A percentile compares a stretch with the other conserved stretches of the same genome.
These are phyloP conservation scores for Crithidia mellificae DNA, from an alignment of 208 protist species.

Conservation along the genomic window DNA sequence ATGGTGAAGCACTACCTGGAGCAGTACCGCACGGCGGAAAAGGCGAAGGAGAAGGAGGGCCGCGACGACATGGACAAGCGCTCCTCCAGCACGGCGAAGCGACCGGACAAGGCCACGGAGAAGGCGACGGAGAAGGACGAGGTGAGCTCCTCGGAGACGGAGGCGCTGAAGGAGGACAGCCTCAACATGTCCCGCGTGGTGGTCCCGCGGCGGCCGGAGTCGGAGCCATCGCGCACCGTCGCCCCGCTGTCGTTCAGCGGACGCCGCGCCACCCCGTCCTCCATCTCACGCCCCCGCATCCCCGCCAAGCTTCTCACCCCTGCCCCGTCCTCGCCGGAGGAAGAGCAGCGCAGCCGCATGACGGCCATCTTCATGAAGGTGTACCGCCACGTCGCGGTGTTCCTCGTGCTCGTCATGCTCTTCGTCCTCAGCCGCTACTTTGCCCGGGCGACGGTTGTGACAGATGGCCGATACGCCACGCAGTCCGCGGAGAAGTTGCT, in stretches of 20 bases:
- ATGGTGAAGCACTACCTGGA: slow-evolving; percentile 46
- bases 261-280: slow-evolving; percentile 14
- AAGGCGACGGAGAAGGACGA: slow-evolving; percentile 28
- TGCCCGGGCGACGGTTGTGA: not conserved
- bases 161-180: slow-evolving; percentile 31
- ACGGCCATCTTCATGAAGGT: slow-evolving; percentile 3
- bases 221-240: slow-evolving; percentile 9
- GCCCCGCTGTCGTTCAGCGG: slow-evolving; percentile 15
- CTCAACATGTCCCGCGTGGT: slow-evolving; percentile 26
- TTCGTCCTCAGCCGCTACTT: slow-evolving; percentile 15
- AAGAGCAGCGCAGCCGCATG: not conserved
- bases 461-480: slow-evolving; percentile 1
- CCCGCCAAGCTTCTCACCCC: slow-evolving; percentile 6
- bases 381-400: slow-evolving; percentile 18
- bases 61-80: slow-evolving; percentile 27
- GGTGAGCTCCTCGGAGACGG: slow-evolving; percentile 16
- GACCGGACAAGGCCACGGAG: slow-evolving; percentile 14
- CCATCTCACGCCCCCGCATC: slow-evolving; percentile 5
- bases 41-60: slow-evolving; percentile 13
- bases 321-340: not conserved
- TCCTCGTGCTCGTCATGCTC: slow-evolving; percentile 35
- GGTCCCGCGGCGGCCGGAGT: slow-evolving; percentile 12
- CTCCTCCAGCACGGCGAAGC: slow-evolving; percentile 16
- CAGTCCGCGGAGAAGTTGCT: slow-evolving; percentile 27
- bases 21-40: slow-evolving; percentile 32